These are phyloP conservation scores for Escovopsis sp. DNA, from an alignment of 2,329 filamentous ascomycete genomes.

Conservation along the genomic window DNA sequence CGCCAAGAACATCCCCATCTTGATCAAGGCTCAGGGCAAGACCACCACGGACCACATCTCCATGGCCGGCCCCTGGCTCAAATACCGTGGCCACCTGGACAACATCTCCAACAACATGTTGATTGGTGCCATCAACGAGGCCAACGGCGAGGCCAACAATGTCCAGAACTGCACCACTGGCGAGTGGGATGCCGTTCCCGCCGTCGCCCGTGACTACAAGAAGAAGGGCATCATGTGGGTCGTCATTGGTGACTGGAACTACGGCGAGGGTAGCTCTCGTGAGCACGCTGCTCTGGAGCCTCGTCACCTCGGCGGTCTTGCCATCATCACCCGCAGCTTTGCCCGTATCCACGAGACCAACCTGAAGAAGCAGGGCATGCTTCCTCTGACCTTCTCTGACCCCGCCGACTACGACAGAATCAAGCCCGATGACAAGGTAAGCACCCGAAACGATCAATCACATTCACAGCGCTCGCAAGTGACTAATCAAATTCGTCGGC, in stretches of 20 bases:
- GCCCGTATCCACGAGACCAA: constrained; percentile 99
- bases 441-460: constrained; percentile 6
- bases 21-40: constrained; percentile 95
- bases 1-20: constrained; percentile 65
- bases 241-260: constrained; percentile 98
- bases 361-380: constrained; percentile 99
- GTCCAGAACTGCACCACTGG: constrained; percentile 80
- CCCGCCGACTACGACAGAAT: constrained; percentile 98
- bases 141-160: constrained; percentile 96
- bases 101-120: constrained; percentile 99
- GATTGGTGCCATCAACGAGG: constrained; percentile 91
- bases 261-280: constrained; percentile 93
- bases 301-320: constrained; percentile 88
- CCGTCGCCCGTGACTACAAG: constrained; percentile 97
- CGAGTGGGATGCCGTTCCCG: constrained; percentile 77
- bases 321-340: constrained; percentile 90
- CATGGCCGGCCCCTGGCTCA: constrained; percentile 93
- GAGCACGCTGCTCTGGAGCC: constrained; percentile 98
- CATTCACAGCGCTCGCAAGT: not conserved
- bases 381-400: constrained; percentile 88
- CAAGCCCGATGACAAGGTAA: constrained; percentile 70
- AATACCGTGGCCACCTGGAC: constrained; percentile 97
- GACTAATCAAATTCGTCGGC: constrained; percentile 11
- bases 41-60: constrained; percentile 96
- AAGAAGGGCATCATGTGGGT: constrained; percentile 92